A percentile compares a stretch with the other conserved stretches of the same genome.
Evolutionary conservation across 2,329 filamentous ascomycete genomes (phyloP).

Genomic region (Arthrinium puccinioides): DNA sequence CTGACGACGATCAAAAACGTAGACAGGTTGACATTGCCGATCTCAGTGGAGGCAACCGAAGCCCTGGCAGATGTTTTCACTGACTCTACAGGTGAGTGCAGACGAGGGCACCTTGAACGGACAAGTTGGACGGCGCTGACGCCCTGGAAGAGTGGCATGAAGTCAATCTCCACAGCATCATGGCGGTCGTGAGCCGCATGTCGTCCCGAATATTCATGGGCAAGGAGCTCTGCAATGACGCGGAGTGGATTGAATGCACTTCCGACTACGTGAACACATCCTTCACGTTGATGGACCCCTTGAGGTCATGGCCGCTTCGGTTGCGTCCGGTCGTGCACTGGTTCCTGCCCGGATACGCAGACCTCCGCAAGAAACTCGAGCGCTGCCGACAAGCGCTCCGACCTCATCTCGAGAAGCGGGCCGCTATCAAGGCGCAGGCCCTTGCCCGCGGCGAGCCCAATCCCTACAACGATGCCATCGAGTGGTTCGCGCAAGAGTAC

Average conservation of each 20-base stretch:
- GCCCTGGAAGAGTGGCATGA: conserved; percentile 35
- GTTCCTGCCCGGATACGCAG: conserved; percentile 30
- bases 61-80: background rate
- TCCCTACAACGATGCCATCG: conserved; percentile 25
- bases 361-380: conserved; percentile 20
- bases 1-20: too few species aligned
- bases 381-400: conserved; percentile 14
- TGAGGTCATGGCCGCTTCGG: conserved; percentile 28
- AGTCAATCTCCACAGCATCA: conserved; percentile 18
- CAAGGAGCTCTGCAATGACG: conserved; percentile 30
- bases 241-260: conserved; percentile 33
- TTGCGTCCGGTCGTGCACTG: conserved; percentile 31
- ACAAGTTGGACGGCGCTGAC: too few species aligned
- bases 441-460: conserved; percentile 9
- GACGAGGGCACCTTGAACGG: too few species aligned
- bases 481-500: conserved; percentile 29
- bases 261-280: conserved; percentile 27
- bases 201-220: conserved; percentile 40
- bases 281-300: conserved; percentile 19
- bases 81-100: background rate
- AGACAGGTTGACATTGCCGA: background rate
- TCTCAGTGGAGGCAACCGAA: background rate
- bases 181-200: conserved; percentile 34
- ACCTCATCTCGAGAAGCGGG: conserved; percentile 14
- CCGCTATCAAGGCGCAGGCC: conserved; percentile 8